Conservation (phyloP, 305 asterid genomes). For the Fraxinus sp. region DNA sequence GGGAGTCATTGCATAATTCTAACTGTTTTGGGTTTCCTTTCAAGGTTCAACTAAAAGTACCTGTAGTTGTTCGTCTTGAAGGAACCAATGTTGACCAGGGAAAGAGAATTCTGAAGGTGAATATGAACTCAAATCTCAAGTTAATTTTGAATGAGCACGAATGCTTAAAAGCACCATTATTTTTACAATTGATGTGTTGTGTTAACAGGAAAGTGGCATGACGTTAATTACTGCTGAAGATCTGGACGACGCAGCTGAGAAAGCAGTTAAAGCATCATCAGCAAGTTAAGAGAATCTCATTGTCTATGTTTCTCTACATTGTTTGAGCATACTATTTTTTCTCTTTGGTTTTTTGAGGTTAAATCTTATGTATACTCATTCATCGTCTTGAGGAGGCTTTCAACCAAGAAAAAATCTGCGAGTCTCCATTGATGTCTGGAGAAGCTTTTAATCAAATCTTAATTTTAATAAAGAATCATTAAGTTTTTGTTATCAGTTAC, state of each 20-base stretch:
- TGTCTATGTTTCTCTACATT: background rate
- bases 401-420: background rate
- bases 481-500: background rate
- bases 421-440: constrained; percentile 29
- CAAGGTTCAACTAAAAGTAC: constrained; percentile 92
- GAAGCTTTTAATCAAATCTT: constrained; percentile 14
- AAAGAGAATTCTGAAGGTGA: constrained; percentile 94
- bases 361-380: constrained; percentile 12
- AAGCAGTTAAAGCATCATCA: constrained; percentile 75
- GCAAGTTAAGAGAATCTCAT: constrained; percentile 28
- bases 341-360: constrained; percentile 16
- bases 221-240: constrained; percentile 89
- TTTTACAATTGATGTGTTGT: background rate
- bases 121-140: constrained; percentile 4
- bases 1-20: constrained; percentile 15
- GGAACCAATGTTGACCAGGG: constrained; percentile 99
- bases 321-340: constrained; percentile 11
- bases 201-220: constrained; percentile 90
- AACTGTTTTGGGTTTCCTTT: constrained; percentile 20
- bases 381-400: constrained; percentile 18
- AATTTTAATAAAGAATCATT: constrained; percentile 18
- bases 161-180: background rate
- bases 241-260: constrained; percentile 96
- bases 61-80: constrained; percentile 94
- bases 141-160: background rate